phyloP scores from a whole-genome alignment of 2,329 filamentous ascomycete genomes.

The Diatrype stigma region DNA sequence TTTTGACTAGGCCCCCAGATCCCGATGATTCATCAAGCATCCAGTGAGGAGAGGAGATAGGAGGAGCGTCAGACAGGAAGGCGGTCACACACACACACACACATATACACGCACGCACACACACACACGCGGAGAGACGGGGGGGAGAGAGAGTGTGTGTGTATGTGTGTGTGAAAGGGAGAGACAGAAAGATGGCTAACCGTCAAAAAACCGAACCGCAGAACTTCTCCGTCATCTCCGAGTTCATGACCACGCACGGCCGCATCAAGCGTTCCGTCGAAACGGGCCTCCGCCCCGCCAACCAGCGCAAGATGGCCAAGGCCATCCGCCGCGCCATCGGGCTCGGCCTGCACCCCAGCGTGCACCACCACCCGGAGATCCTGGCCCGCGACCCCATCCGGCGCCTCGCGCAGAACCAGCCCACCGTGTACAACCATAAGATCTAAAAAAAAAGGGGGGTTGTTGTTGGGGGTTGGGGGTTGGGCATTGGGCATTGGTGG shows the following conservation, averaged over 20 bases:
- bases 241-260: conserved; percentile 81
- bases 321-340: conserved; percentile 86
- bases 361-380: conserved; percentile 84
- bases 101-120: too few species aligned
- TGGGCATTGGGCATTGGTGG: too few species aligned
- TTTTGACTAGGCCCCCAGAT: conserved; percentile 9
- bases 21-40: background rate
- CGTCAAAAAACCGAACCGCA: conserved; percentile 32
- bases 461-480: too few species aligned
- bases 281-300: conserved; percentile 79
- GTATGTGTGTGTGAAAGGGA: too few species aligned
- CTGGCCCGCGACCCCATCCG: conserved; percentile 38
- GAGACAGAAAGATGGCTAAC: too few species aligned
- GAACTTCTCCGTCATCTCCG: conserved; percentile 91
- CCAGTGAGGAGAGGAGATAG: too few species aligned
- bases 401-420: conserved; percentile 13
- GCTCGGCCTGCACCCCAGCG: conserved; percentile 85
- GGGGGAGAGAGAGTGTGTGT: too few species aligned
- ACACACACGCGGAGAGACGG: background rate
- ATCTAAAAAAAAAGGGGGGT: too few species aligned
- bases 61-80: background rate
- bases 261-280: conserved; percentile 73
- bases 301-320: conserved; percentile 91
- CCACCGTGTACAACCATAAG: conserved; percentile 7
- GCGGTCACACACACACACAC: background rate